Evolutionary conservation across 2,329 filamentous ascomycete genomes (phyloP).

Genomic region (Claviceps pazoutovae): DNA sequence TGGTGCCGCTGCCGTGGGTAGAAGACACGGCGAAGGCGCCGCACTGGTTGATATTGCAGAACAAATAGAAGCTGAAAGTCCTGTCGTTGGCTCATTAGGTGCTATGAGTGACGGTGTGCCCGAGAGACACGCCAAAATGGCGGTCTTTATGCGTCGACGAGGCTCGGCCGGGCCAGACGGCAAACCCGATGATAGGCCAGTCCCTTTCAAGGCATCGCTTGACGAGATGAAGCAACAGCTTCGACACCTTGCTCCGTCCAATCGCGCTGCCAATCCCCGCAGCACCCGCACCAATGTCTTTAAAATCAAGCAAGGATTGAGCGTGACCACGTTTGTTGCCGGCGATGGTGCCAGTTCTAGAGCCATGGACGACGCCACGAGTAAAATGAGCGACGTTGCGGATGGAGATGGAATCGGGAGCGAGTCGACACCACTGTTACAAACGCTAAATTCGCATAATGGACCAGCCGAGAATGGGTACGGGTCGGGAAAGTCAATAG

Average conservation of each 20-base stretch:
- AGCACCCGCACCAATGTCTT: constrained; percentile 48
- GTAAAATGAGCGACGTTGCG: neutral
- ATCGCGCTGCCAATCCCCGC: constrained; percentile 48
- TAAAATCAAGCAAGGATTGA: constrained; percentile 44
- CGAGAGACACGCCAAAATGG: constrained; percentile 34
- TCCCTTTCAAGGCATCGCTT: constrained; percentile 45
- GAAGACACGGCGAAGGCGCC: constrained; percentile 16
- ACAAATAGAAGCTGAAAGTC: constrained; percentile 21
- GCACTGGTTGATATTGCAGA: constrained; percentile 26
- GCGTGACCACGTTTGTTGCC: constrained; percentile 8
- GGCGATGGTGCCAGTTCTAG: constrained; percentile 2
- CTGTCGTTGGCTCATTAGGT: constrained; percentile 22
- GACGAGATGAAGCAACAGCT: constrained; percentile 50
- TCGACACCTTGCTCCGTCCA: constrained; percentile 49
- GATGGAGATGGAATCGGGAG: constrained; percentile 6
- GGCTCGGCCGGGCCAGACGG: constrained; percentile 42
- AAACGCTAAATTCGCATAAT: constrained; percentile 1
- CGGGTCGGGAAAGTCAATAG: constrained; percentile 7
- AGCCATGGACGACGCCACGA: constrained; percentile 2
- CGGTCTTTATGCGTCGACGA: constrained; percentile 46
- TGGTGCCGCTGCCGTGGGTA: constrained; percentile 18
- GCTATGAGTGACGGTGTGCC: constrained; percentile 25
- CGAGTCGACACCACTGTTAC: constrained; percentile 9
- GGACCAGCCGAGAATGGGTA: constrained; percentile 5
- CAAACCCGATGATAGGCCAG: constrained; percentile 26